These are phyloP conservation scores for Saccharomycopsis guyanensis DNA, from an alignment of 805 yeast genomes.

Conservation along the genomic window DNA sequence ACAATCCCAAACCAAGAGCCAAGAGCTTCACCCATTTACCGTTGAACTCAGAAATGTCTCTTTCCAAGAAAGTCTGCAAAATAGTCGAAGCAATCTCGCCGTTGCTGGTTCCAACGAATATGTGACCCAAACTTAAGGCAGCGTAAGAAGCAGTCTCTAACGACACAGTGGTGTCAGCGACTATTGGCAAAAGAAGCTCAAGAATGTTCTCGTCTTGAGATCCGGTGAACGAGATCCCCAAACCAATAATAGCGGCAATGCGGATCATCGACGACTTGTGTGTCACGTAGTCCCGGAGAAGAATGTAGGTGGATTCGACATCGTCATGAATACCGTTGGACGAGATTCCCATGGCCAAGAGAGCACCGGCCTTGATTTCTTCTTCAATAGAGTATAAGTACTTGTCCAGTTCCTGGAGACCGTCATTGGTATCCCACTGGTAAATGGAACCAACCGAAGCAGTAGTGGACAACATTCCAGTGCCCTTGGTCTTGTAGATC, in stretches of 20 bases:
- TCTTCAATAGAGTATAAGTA: conserved; percentile 79
- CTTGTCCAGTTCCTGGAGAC: conserved; percentile 83
- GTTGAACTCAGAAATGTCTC: conserved; percentile 67
- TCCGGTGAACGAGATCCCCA: conserved; percentile 94
- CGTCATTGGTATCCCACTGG: conserved; percentile 87
- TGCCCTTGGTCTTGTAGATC: conserved; percentile 88
- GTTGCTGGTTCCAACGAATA: conserved; percentile 91
- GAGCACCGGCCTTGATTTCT: conserved; percentile 92
- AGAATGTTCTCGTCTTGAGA: conserved; percentile 79
- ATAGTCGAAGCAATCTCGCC: conserved; percentile 93
- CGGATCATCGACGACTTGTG: conserved; percentile 57
- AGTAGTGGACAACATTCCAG: conserved; percentile 85
- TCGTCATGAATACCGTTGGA: conserved; percentile 94
- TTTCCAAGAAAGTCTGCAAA: conserved; percentile 81
- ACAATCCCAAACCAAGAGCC: conserved; percentile 84
- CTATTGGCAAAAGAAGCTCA: conserved; percentile 69
- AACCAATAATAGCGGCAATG: conserved; percentile 79
- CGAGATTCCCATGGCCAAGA: conserved; percentile 88
- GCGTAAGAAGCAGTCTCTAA: conserved; percentile 80
- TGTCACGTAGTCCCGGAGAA: conserved; percentile 75
- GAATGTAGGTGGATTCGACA: conserved; percentile 82
- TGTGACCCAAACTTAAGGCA: conserved; percentile 87
- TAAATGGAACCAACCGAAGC: conserved; percentile 86
- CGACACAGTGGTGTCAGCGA: conserved; percentile 66
- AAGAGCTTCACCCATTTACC: conserved; percentile 85